These are phyloP conservation scores for Musa acuminata DNA, from an alignment of 176 grass and related monocot species.

Conservation along the genomic window DNA sequence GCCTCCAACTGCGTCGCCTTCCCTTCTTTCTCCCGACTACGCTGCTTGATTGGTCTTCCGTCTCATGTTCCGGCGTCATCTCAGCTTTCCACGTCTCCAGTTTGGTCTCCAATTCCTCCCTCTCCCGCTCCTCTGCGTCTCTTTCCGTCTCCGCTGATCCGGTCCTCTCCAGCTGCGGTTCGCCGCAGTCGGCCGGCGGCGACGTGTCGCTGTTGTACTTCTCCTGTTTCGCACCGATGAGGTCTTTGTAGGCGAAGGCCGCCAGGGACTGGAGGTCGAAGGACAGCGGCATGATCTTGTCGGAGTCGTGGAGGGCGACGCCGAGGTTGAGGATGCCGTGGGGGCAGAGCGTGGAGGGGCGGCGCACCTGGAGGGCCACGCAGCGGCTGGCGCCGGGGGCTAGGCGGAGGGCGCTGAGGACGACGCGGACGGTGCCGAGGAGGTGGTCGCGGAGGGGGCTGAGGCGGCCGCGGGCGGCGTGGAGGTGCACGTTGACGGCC, in stretches of 20 bases:
- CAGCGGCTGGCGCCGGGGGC: conserved; percentile 10
- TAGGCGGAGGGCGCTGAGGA: conserved; percentile 40
- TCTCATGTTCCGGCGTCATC: conserved; percentile 26
- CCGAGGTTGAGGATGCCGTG: conserved; percentile 67
- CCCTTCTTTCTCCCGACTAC: neutral
- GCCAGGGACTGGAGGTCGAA: conserved; percentile 18
- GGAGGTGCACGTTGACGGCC: conserved; percentile 42
- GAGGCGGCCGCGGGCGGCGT: conserved; percentile 13
- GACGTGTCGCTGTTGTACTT: neutral
- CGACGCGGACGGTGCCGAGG: conserved; percentile 42
- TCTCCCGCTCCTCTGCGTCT: conserved; percentile 20
- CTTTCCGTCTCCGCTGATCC: neutral
- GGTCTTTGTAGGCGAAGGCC: conserved; percentile 50
- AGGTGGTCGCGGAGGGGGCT: conserved; percentile 19
- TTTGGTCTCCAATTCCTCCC: conserved; percentile 35
- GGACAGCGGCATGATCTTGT: conserved; percentile 15
- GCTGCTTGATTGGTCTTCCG: neutral
- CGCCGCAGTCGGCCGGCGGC: neutral
- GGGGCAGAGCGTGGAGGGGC: conserved; percentile 50
- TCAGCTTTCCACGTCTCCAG: conserved; percentile 56
- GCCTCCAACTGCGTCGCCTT: neutral
- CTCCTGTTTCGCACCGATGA: conserved; percentile 6
- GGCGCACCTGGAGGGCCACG: conserved; percentile 53
- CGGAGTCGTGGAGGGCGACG: conserved; percentile 33
- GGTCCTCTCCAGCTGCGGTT: conserved; percentile 25